phyloP scores from a whole-genome alignment of 768 basidiomycete species.

The Auriscalpium vulgare region DNA sequence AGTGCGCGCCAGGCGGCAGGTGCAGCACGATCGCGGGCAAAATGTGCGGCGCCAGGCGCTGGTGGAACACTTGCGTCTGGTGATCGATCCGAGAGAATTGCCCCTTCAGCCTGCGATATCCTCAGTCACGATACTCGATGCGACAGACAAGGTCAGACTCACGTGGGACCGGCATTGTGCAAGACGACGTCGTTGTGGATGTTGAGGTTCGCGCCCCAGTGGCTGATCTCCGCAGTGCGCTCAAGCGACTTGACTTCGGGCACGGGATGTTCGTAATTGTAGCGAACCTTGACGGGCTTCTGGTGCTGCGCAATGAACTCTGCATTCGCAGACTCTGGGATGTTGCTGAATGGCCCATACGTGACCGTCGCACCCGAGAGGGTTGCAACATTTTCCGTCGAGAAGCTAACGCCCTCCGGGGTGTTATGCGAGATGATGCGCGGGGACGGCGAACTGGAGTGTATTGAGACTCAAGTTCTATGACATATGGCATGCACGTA shows the following conservation, averaged over 20 bases:
- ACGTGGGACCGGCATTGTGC: slow-evolving; percentile 90
- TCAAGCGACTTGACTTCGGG: slow-evolving; percentile 65
- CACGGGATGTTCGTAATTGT: slow-evolving; percentile 75
- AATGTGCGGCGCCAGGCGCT: slow-evolving; percentile 58
- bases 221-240: slow-evolving; percentile 84
- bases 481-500: slow-evolving; percentile 28
- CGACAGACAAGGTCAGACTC: background rate
- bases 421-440: slow-evolving; percentile 65
- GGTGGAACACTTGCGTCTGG: slow-evolving; percentile 68
- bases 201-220: slow-evolving; percentile 95
- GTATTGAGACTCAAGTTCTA: background rate
- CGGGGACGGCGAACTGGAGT: slow-evolving; percentile 57
- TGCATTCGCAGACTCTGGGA: slow-evolving; percentile 52
- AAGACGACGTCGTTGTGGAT: slow-evolving; percentile 82
- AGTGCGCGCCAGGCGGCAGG: slow-evolving; percentile 75
- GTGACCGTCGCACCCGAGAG: slow-evolving; percentile 77
- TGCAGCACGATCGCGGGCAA: slow-evolving; percentile 67
- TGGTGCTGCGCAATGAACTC: slow-evolving; percentile 56
- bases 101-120: slow-evolving; percentile 68
- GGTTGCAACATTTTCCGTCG: slow-evolving; percentile 50
- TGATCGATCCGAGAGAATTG: slow-evolving; percentile 90
- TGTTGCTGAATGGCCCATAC: slow-evolving; percentile 80
- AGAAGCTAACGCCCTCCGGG: slow-evolving; percentile 53
- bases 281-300: slow-evolving; percentile 66
- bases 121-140: background rate